phyloP scores from a whole-genome alignment of 306 rosid species.

The Lathyrus aphaca region DNA sequence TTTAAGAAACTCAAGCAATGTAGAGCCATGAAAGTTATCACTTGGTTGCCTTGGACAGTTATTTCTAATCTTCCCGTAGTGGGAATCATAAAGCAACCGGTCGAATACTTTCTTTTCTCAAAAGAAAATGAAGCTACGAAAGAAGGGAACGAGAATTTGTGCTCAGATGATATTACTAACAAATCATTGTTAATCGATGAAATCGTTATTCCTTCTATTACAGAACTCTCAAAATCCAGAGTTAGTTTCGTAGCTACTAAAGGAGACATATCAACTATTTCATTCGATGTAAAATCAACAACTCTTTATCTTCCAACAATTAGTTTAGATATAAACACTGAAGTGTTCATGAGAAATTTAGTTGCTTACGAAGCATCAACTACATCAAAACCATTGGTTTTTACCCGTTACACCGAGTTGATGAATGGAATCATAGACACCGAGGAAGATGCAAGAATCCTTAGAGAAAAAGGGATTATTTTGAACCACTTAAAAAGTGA shows the following conservation, averaged over 20 bases:
- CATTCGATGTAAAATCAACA: conserved; percentile 52
- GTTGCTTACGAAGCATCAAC: conserved; percentile 85
- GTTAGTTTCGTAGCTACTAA: conserved; percentile 52
- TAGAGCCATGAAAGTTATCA: conserved; percentile 52
- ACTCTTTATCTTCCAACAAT: conserved; percentile 67
- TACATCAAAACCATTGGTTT: conserved; percentile 63
- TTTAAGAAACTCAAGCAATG: conserved; percentile 53
- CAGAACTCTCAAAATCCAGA: conserved; percentile 61
- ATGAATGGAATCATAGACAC: conserved; percentile 89
- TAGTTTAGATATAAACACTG: conserved; percentile 56
- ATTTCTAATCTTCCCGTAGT: conserved; percentile 55
- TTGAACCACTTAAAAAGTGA: conserved; percentile 76
- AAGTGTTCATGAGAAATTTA: conserved; percentile 66
- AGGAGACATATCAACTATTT: conserved; percentile 57
- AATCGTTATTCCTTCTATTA: conserved; percentile 73
- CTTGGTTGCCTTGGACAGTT: conserved; percentile 69
- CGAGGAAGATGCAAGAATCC: conserved; percentile 70
- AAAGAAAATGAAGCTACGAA: conserved; percentile 32
- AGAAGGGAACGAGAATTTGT: conserved; percentile 42
- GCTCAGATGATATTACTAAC: conserved; percentile 29
- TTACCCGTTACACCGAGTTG: conserved; percentile 75
- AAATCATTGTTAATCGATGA: conserved; percentile 70
- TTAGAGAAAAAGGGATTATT: conserved; percentile 68
- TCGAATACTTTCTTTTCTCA: conserved; percentile 44
- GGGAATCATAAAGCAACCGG: conserved; percentile 45